Evolutionary conservation across 805 yeast genomes (phyloP).

Genomic region (Metschnikowia shivogae): DNA sequence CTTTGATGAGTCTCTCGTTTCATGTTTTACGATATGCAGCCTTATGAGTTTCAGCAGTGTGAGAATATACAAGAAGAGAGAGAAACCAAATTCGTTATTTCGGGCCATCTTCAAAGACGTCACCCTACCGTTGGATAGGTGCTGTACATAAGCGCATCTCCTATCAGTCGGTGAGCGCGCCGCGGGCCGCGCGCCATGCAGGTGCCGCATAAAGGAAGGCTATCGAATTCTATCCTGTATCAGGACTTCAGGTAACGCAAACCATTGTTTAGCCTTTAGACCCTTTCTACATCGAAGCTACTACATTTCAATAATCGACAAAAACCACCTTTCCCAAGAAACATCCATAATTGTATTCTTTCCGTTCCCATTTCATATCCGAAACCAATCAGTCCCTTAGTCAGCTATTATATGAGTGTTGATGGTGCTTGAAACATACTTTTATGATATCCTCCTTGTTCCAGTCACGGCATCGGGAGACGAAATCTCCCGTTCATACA

Average conservation of each 20-base stretch:
- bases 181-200: conserved; percentile 7
- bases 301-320: background rate
- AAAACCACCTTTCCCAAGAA: background rate
- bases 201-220: conserved; percentile 10
- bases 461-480: conserved; percentile 30
- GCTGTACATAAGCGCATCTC: background rate
- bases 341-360: background rate
- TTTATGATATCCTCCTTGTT: conserved; percentile 36
- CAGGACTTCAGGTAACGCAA: conserved; percentile 5
- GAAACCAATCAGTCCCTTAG: no score
- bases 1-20: no score
- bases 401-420: background rate
- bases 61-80: no score
- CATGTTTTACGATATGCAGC: no score
- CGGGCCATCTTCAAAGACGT: no score
- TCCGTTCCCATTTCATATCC: background rate
- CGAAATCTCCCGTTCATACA: conserved; percentile 40
- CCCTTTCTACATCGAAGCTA: background rate
- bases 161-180: conserved; percentile 1
- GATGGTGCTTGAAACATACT: conserved; percentile 23
- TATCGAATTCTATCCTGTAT: conserved; percentile 15
- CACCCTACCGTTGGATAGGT: no score
- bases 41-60: no score
- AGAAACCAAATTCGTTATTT: no score
- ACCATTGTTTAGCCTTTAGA: background rate